Evolutionary conservation across 2,329 filamentous ascomycete species (phyloP), one percentile per base, ranked within the genome.

Genomic region (Trichoderma sp.): DNA sequence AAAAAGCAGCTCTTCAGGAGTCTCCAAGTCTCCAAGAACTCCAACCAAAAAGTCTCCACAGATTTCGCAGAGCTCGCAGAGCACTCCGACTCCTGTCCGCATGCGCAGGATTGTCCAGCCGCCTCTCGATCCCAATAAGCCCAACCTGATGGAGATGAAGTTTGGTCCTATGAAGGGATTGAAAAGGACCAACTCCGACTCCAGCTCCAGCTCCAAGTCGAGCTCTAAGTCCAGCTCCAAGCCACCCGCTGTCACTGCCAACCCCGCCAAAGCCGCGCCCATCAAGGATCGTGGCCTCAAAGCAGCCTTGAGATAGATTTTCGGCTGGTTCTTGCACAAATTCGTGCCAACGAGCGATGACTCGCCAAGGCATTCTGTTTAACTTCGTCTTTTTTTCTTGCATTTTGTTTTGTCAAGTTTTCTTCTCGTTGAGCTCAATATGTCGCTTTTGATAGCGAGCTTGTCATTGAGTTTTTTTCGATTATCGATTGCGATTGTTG

Each of bases 271-370:
- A 11, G 56, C 66, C 14, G 31, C 29, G 16, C 67, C 74, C 21
- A 71, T 71, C 66, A 75, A 71, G 33, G 64, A 65, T 14, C 66
- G 64, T 35, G 59, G 60, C 16, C 35, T 71, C 50, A 75, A 72
- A 66, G 62, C 74, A 71, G 53, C 68, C 64, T 76, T 78, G 77
- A 75, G 76, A 76, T 77, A 78, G 74, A 29, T 71, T 78, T 78
- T 78, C 77, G 71, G 76, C 72, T 59, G 74, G 59, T 75, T 38
- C 71, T 67, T 63, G 31, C 59, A 29, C 60, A 71, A 27, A 31
- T 24, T 62, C 35, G 50, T 45, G 33, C 63, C 41, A 31, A 41
- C 16, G 45, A 65, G 41, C 11, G 12, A 73, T 6, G 27, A 24
- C 71, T 64, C 27, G 9, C 63, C 21, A n/a, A 35, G 35, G 27